Conservation (phyloP, 257 asterid species). For the Buddleja alternifolia region DNA sequence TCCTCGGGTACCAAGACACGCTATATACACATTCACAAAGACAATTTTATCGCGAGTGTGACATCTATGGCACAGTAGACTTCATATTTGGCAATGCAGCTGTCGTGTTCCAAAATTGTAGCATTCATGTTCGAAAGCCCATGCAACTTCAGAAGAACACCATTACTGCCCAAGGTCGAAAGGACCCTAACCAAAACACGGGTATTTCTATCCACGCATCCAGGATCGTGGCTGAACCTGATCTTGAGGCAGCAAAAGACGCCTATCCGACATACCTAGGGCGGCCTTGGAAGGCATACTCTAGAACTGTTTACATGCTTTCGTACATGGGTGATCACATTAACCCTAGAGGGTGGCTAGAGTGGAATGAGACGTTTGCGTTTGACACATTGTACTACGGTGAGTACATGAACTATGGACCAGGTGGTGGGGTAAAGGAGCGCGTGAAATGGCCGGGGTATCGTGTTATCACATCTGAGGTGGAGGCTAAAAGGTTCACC, state of each 20-base stretch:
- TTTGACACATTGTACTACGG: slow-evolving; percentile 49
- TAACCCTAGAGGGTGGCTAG: slow-evolving; percentile 49
- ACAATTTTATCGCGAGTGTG: slow-evolving; percentile 57
- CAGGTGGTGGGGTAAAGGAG: slow-evolving; percentile 40
- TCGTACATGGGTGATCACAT: slow-evolving; percentile 44
- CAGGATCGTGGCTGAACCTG: slow-evolving; percentile 36
- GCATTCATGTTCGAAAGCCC: slow-evolving; percentile 45
- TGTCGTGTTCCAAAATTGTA: slow-evolving; percentile 51
- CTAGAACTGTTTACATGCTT: slow-evolving; percentile 51
- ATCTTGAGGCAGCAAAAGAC: slow-evolving; percentile 36
- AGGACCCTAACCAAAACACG: slow-evolving; percentile 56
- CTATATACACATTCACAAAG: slow-evolving; percentile 44
- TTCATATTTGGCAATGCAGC: slow-evolving; percentile 67
- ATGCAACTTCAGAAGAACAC: slow-evolving; percentile 47
- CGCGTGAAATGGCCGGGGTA: slow-evolving; percentile 58
- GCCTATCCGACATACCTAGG: slow-evolving; percentile 47
- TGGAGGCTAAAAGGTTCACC: slow-evolving; percentile 50
- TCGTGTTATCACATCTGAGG: slow-evolving; percentile 36
- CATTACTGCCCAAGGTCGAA: slow-evolving; percentile 56
- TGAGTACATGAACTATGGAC: slow-evolving; percentile 57
- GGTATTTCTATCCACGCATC: slow-evolving; percentile 59
- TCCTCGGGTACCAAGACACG: slow-evolving; percentile 57
- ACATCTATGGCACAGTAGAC: slow-evolving; percentile 56
- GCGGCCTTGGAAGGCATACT: slow-evolving; percentile 57
- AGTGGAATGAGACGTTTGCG: slow-evolving; percentile 46